A percentile compares a stretch with the other conserved stretches of the same genome.
Conservation (phyloP, 495 filamentous ascomycete genomes). For the Bacidia rubella region DNA sequence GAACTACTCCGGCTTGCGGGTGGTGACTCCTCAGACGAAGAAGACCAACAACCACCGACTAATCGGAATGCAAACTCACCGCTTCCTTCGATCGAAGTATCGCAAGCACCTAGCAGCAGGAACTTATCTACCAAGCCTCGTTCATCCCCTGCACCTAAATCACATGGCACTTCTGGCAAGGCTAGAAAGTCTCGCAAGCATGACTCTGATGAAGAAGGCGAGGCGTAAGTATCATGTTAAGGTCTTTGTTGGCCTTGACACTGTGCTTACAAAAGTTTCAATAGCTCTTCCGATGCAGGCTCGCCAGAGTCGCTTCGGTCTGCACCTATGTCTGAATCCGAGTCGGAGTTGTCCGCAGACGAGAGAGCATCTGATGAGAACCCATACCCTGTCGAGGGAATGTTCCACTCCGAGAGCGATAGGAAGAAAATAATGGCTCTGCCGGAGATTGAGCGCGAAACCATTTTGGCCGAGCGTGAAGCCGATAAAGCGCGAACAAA, state of each 20-base stretch:
- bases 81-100: constrained; percentile 21
- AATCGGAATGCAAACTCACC: constrained; percentile 22
- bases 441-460: constrained; percentile 81
- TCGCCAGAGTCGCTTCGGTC: constrained; percentile 68
- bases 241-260: constrained; percentile 4
- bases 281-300: constrained; percentile 46
- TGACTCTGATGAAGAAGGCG: constrained; percentile 65
- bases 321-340: constrained; percentile 81
- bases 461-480: constrained; percentile 78
- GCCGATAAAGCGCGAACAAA: constrained; percentile 63
- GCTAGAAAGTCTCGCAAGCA: constrained; percentile 32
- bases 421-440: constrained; percentile 72
- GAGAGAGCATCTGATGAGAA: constrained; percentile 44
- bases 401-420: constrained; percentile 67
- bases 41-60: constrained; percentile 19
- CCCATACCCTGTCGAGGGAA: constrained; percentile 78
- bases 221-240: constrained; percentile 52
- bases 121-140: constrained; percentile 37
- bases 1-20: constrained; percentile 82
- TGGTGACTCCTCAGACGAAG: constrained; percentile 39
- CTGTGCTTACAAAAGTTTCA: constrained; percentile 9
- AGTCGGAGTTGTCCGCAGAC: constrained; percentile 44
- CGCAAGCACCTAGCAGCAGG: constrained; percentile 23
- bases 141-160: constrained; percentile 26
- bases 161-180: constrained; percentile 31